Base-by-base conservation (phyloP, 2,329 filamentous ascomycete genomes). In the Ampelomyces quisqualis region DNA sequence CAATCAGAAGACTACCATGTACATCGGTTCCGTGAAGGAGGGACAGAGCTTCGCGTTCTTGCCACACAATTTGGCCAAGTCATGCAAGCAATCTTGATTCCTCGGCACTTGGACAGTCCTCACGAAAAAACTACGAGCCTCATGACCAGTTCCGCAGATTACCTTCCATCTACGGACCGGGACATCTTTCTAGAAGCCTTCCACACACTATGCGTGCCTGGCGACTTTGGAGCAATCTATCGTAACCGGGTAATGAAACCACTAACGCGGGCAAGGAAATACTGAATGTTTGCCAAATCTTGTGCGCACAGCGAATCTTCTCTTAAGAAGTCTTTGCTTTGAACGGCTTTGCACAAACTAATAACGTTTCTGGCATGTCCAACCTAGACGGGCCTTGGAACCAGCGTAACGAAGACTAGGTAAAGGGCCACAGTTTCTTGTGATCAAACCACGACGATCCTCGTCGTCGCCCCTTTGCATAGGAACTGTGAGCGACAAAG, bases 131-230 rank as follows among this genome's bases (percentile, higher is more conserved):
- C 18, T 13, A 38, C 45, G 51, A 56, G 49, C 40, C 53, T 56
- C 47, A 51, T 56, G 51, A 55, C 52, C 50, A 45, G 28, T 33
- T 13, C 33, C 33, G 34, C 40, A 54, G 26, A 51, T 58, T 49
- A 45, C 46, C 35, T 57, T 52, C 48, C 51, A 24, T 34, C 44
- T 45, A 27, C 24, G 40, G 51, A 19, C 45, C 53, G 45, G 49
- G 31, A 30, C 43, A 42, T 37, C 22, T 40, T 58, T 53, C 54
- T 59, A 38, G 57, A 60, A 62, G 34, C 6, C 36, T 47, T 57
- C 43, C 31, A 33, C 36, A 43, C 29, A 33, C 38, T 50, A 33
- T 48, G 40, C 37, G 28, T 39, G 34, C 24, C 30, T 45, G 38
- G 39, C 40, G 43, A 49, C 42, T 37, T 31, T 38, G 14, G 21